Base-by-base conservation (phyloP, 305 asterid species). In the Salvia sclarea region DNA sequence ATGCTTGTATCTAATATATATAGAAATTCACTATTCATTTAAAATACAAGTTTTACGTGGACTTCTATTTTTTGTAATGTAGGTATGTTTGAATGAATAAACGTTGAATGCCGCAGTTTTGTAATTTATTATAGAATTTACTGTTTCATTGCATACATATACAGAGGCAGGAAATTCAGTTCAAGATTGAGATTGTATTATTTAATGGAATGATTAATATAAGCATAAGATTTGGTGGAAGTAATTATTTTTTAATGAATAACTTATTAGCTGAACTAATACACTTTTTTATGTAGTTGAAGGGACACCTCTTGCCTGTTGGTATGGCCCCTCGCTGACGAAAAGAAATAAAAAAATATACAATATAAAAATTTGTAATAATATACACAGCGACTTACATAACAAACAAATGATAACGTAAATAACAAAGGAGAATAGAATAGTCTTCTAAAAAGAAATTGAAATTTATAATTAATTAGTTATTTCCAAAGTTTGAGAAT, bases 361-460 rank as follows among this genome's bases (percentile, higher is more conserved):
- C 14, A 45, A 13, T 13, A 14, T 6, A 14, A 2, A 4, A 14
- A 8, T 14, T n/a, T 44, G 9, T n/a, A 45, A 8, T 17, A 45
- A 45, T 45, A 53, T 12, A 21, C 3, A 4, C 5, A 11, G 22
- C 14, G n/a, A 22, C 35, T 52, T 22, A 22, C 59, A 35, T 11
- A 52, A 22, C 59, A 24, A 52, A 52, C 59, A 24, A 54, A 54
- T 54, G 44, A 54, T 25, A 54, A n/a, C 61, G 40, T 54, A 54
- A 28, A 13, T 7, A 25, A n/a, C 40, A n/a, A 17, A 54, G 61
- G 16, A 54, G 40, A 53, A 53, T 52, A 52, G 17, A 47, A 47
- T 8, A 17, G 14, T 20, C 6, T 0, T 56, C 0, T 31, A 13
- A 17, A 48, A 48, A 17, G 0, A 48, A 48, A 11, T 50, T 1